Conservation (phyloP, 371 early-diverging fungal genomes). For the Saksenaea oblongispora region DNA sequence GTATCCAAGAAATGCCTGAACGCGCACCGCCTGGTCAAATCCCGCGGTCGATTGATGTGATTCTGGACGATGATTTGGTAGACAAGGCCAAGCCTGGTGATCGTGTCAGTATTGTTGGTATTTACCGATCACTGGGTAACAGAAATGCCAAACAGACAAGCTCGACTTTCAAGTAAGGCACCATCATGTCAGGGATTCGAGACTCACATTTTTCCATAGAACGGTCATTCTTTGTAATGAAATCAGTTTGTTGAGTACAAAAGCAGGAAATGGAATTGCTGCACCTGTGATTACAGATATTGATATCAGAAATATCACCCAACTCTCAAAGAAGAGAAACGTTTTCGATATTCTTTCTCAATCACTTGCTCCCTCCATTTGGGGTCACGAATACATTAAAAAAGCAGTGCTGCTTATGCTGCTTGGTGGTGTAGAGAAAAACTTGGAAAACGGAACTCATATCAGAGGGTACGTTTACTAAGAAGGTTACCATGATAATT, state of each 20-base stretch:
- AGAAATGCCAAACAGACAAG: constrained; percentile 76
- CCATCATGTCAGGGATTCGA: not conserved
- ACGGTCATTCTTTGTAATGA: constrained; percentile 94
- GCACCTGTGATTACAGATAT: constrained; percentile 68
- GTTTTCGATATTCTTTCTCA: constrained; percentile 83
- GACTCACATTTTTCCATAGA: constrained; percentile 33
- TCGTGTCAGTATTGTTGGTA: constrained; percentile 94
- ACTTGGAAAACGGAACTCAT: constrained; percentile 92
- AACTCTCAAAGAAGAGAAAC: constrained; percentile 71
- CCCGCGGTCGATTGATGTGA: constrained; percentile 96
- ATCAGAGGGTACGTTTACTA: constrained; percentile 79
- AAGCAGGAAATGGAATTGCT: constrained; percentile 66
- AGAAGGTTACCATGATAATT: constrained; percentile 28
- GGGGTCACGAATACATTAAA: constrained; percentile 97
- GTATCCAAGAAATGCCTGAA: constrained; percentile 99
- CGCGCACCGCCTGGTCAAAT: constrained; percentile 97
- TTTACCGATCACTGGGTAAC: constrained; percentile 89
- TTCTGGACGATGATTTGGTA: constrained; percentile 97
- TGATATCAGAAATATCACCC: constrained; percentile 85
- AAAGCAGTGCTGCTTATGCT: constrained; percentile 93
- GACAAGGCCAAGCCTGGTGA: constrained; percentile 99
- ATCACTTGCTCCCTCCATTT: constrained; percentile 97
- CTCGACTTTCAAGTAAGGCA: constrained; percentile 77
- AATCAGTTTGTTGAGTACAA: constrained; percentile 82
- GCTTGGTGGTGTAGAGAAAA: constrained; percentile 96